A percentile compares a stretch with the other conserved stretches of the same genome.
Conservation (phyloP, 768 basidiomycete genomes). For the Boletus edulis region DNA sequence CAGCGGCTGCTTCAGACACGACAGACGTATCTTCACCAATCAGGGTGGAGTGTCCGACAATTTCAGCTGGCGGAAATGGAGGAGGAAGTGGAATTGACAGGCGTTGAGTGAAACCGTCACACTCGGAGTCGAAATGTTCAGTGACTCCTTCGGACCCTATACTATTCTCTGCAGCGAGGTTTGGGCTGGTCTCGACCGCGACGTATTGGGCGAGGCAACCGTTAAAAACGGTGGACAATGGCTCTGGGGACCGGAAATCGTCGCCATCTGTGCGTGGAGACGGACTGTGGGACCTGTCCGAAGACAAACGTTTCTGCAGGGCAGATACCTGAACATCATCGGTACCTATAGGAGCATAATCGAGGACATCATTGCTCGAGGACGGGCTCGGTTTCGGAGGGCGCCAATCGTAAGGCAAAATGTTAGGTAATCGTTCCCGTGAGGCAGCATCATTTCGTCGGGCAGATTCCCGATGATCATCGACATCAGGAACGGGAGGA, state of each 20-base stretch:
- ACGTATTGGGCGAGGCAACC: neutral
- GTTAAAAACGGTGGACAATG: neutral
- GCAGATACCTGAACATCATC: neutral
- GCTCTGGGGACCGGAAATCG: neutral
- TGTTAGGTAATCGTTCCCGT: neutral
- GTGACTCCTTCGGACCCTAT: neutral
- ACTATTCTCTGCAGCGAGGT: neutral
- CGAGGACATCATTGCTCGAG: neutral
- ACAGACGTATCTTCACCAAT: neutral
- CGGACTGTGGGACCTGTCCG: too few species aligned
- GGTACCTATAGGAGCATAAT: neutral
- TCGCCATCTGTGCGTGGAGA: neutral
- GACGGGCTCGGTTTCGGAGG: neutral
- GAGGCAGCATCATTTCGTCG: neutral
- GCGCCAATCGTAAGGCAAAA: neutral
- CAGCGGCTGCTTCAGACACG: neutral
- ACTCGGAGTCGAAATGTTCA: neutral
- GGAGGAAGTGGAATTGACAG: conserved; percentile 25
- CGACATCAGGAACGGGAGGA: neutral
- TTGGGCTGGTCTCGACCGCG: neutral
- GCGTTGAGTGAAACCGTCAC: conserved; percentile 2
- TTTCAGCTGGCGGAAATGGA: conserved; percentile 4
- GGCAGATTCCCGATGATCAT: neutral
- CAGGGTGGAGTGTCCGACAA: neutral
- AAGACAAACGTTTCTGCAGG: neutral